Evolutionary conservation across 495 filamentous ascomycete genomes (phyloP).

Genomic region (Platismatia glauca): DNA sequence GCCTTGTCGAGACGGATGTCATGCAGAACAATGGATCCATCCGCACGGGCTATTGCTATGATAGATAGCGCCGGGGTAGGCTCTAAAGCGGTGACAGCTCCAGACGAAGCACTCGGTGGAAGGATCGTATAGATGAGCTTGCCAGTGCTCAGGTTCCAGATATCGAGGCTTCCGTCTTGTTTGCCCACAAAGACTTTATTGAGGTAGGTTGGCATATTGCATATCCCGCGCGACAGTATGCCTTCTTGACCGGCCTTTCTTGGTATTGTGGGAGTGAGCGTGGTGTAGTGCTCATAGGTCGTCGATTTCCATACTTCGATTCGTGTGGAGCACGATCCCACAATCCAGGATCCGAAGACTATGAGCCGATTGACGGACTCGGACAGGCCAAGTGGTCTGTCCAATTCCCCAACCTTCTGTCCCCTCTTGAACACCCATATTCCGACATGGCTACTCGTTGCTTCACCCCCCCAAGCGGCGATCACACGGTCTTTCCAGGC

Average conservation of each 20-base stretch:
- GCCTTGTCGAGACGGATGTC: constrained; percentile 69
- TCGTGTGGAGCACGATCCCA: constrained; percentile 64
- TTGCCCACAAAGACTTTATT: constrained; percentile 92
- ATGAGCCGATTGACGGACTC: constrained; percentile 69
- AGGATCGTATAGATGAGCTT: constrained; percentile 80
- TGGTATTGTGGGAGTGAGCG: constrained; percentile 45
- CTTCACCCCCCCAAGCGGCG: constrained; percentile 68
- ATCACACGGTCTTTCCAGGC: constrained; percentile 84
- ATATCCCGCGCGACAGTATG: constrained; percentile 61
- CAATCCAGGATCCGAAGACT: constrained; percentile 84
- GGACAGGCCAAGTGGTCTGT: constrained; percentile 47
- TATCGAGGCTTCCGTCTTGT: constrained; percentile 80
- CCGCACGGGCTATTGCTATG: constrained; percentile 78
- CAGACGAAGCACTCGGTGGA: constrained; percentile 54
- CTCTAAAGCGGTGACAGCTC: constrained; percentile 72
- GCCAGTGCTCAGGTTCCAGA: constrained; percentile 92
- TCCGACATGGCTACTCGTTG: constrained; percentile 45
- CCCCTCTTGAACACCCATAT: constrained; percentile 94
- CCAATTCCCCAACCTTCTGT: constrained; percentile 70
- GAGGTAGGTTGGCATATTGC: constrained; percentile 82
- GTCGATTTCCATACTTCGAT: constrained; percentile 83
- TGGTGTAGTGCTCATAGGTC: constrained; percentile 85
- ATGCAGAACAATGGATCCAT: constrained; percentile 67
- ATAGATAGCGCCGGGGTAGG: constrained; percentile 74
- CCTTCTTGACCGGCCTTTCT: constrained; percentile 38